A percentile compares a stretch with the other conserved stretches of the same genome.
These are phyloP conservation scores for Lizonia empirigonia DNA, from an alignment of 2,329 filamentous ascomycete species.

Conservation along the genomic window DNA sequence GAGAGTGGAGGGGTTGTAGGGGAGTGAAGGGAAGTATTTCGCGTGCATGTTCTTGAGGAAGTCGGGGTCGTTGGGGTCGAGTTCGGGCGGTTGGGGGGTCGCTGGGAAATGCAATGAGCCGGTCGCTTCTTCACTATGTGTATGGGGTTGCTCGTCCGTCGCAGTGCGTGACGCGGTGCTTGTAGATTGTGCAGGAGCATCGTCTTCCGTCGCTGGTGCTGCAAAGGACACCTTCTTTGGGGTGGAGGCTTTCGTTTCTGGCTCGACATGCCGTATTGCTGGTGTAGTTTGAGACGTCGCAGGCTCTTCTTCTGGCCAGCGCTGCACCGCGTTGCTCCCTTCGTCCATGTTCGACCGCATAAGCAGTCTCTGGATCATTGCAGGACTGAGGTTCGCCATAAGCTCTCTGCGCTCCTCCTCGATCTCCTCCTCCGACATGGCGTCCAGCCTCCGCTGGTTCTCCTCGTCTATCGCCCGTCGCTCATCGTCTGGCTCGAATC, in stretches of 20 bases:
- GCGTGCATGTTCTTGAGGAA: constrained; percentile 84
- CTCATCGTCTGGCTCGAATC: constrained; percentile 59
- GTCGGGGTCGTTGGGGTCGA: constrained; percentile 81
- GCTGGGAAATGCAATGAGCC: constrained; percentile 65
- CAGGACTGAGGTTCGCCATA: constrained; percentile 75
- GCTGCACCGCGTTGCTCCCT: constrained; percentile 52
- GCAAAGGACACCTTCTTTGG: constrained; percentile 47
- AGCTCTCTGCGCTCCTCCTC: constrained; percentile 79
- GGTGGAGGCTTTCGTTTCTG: constrained; percentile 8
- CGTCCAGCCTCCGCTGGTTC: constrained; percentile 73
- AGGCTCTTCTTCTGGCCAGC: constrained; percentile 21
- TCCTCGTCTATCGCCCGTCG: constrained; percentile 78
- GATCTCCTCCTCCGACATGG: constrained; percentile 84
- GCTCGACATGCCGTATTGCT: constrained; percentile 16
- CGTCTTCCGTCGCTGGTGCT: constrained; percentile 18
- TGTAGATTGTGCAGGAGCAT: background rate
- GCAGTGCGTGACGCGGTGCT: constrained; percentile 2
- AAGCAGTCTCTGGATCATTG: constrained; percentile 76
- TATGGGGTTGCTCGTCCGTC: constrained; percentile 60
- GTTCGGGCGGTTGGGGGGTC: constrained; percentile 64
- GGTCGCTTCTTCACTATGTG: constrained; percentile 65
- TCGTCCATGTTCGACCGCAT: constrained; percentile 78
- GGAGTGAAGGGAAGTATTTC: constrained; percentile 91
- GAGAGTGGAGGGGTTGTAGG: constrained; percentile 81
- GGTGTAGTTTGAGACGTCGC: background rate